Evolutionary conservation across 352 stramenopile genomes (phyloP), one percentile per base, ranked within the genome.

Genomic region (Peronospora farinosa): DNA sequence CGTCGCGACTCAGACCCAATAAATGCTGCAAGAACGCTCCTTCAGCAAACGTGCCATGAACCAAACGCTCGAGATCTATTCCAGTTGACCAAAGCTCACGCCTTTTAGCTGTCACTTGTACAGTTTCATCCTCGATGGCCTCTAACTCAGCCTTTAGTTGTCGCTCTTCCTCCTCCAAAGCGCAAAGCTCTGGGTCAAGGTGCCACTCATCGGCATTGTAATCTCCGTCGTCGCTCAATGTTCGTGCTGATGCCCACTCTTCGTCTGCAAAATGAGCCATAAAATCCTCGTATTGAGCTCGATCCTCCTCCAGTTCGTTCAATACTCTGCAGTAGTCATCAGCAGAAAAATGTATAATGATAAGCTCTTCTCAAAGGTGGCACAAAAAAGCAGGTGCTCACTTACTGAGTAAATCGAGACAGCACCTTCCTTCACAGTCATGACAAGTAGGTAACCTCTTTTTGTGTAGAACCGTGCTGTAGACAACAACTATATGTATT

Each of bases 21-120:
- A 87, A 51, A 52, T 91, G 78, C 51, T 93, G 83, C 40, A 92
- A 36, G 33, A 89, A 86, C 2, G 80, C 83, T 8, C 78, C 78
- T 53, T 91, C 74, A 10, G 53, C 64, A 27, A 91, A 91, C 19
- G 79, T 86, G 12, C 77, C 76, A 25, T 74, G 78, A 19, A 89
- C 62, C 21, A 93, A 64, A 41, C 78, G 59, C 51, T 89, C 79
- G 2, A 92, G 64, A 21, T 91, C 77, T 31, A 59, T 78, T 11
- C 75, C 81, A 0, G 77, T 86, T 15, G 72, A 75, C 81, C 81
- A 92, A 3, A 93, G 56, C 31, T 90, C 73, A 10, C 70, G 69
- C 10, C 83, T 68, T 39, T 86, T 81, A 42, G 62, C 60, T 23
- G 65, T 51, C 11, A 89, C 59, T 40, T 81, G 71, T 10, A 52